A percentile compares a stretch with the other conserved stretches of the same genome.
phyloP scores from a whole-genome alignment of 805 yeast species.

The Wickerhamomyces chaumierensis region DNA sequence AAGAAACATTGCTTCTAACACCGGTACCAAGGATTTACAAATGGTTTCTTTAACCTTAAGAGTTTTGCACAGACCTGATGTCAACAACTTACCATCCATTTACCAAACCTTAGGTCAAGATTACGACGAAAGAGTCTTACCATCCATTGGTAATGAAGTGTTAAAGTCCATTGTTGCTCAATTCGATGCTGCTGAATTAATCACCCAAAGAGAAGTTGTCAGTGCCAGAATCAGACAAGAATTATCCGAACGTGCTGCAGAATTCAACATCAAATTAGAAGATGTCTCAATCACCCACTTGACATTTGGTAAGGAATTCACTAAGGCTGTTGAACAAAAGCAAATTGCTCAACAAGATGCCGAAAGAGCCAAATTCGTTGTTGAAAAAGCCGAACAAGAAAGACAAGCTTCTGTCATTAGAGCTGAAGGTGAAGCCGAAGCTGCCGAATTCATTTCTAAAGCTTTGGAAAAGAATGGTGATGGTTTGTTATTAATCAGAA shows the following conservation, averaged over 20 bases:
- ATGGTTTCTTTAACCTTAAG: slow-evolving; percentile 89
- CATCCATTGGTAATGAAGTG: slow-evolving; percentile 88
- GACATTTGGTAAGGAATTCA: slow-evolving; percentile 94
- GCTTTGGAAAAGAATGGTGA: slow-evolving; percentile 94
- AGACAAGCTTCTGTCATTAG: slow-evolving; percentile 89
- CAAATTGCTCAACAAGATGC: slow-evolving; percentile 99
- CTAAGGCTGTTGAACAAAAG: slow-evolving; percentile 96
- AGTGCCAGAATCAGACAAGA: slow-evolving; percentile 83
- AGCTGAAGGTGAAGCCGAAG: slow-evolving; percentile 99
- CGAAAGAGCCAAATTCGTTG: slow-evolving; percentile 87
- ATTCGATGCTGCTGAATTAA: slow-evolving; percentile 92
- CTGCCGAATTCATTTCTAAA: slow-evolving; percentile 89
- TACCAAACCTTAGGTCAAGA: slow-evolving; percentile 89
- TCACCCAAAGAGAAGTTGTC: slow-evolving; percentile 93
- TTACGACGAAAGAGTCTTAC: slow-evolving; percentile 89
- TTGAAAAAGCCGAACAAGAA: slow-evolving; percentile 96
- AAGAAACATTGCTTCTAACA: slow-evolving; percentile 82
- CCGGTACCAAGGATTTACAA: slow-evolving; percentile 96
- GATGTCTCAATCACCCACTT: slow-evolving; percentile 97
- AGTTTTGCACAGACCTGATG: slow-evolving; percentile 91
- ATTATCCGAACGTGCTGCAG: slow-evolving; percentile 68
- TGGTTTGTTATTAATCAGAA: slow-evolving; percentile 83
- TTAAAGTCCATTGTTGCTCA: slow-evolving; percentile 86
- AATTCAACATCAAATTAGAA: slow-evolving; percentile 84
- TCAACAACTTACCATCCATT: slow-evolving; percentile 65